These are phyloP conservation scores for Salix brachista DNA, from an alignment of 345 rosid species.

Conservation along the genomic window DNA sequence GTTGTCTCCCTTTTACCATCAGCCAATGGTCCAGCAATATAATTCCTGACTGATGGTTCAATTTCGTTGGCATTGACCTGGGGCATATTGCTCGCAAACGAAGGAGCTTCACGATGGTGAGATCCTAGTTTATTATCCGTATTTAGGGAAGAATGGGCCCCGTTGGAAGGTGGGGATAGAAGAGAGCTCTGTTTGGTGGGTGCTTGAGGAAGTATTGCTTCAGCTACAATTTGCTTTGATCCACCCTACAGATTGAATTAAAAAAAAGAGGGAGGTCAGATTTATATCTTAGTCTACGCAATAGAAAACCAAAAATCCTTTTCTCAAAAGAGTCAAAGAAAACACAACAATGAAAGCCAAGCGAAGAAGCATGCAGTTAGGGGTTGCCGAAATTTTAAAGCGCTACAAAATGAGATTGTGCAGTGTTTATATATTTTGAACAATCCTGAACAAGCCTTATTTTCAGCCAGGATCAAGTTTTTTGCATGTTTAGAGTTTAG, in stretches of 20 bases:
- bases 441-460: not conserved
- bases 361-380: not conserved
- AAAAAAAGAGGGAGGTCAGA: not conserved
- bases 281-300: not conserved
- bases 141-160: conserved; percentile 25
- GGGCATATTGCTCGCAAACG: conserved; percentile 14
- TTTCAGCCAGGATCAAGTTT: not conserved
- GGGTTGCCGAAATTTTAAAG: not conserved
- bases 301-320: not conserved
- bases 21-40: conserved; percentile 9
- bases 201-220: conserved; percentile 36
- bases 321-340: not conserved
- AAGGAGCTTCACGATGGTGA: conserved; percentile 29
- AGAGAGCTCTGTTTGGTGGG: conserved; percentile 28
- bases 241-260: conserved; percentile 48
- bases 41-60: conserved; percentile 26
- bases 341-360: not conserved
- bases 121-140: conserved; percentile 29
- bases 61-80: conserved; percentile 27
- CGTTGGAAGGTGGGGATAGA: conserved; percentile 38
- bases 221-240: conserved; percentile 49
- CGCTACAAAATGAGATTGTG: not conserved
- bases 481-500: not conserved
- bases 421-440: not conserved
- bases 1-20: conserved; percentile 27